Conservation (phyloP, 176 grass and related monocot genomes). For the Poa annua region DNA sequence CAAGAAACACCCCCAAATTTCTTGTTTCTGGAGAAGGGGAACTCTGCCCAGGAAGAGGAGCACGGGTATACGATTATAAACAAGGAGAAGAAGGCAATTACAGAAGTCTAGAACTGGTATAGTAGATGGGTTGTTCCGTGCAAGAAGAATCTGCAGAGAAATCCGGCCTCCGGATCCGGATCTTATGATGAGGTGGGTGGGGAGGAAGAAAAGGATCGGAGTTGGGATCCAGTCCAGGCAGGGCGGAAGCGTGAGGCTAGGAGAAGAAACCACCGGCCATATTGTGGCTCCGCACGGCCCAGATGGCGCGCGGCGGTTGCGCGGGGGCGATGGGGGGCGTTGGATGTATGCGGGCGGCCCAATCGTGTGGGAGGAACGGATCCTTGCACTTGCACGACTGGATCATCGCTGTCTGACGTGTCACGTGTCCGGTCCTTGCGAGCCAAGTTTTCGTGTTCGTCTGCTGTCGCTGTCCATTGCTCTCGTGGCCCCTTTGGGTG, state of each 20-base stretch:
- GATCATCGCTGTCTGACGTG: conserved; percentile 32
- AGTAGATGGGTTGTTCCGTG: background rate
- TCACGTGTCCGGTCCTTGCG: conserved; percentile 4
- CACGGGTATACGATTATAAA: background rate
- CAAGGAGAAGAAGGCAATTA: background rate
- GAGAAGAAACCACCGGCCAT: background rate
- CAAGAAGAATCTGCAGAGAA: conserved; percentile 25
- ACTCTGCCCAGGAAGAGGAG: background rate
- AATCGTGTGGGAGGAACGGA: conserved; percentile 25
- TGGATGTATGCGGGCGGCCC: background rate
- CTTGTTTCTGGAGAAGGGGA: background rate
- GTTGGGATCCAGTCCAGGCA: background rate
- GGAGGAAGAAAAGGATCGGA: conserved; percentile 24
- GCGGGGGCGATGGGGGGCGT: background rate
- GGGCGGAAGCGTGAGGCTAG: conserved; percentile 16
- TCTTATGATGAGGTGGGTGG: background rate
- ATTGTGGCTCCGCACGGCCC: background rate
- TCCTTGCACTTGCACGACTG: conserved; percentile 28
- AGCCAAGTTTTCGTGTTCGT: conserved; percentile 15
- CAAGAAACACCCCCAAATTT: background rate
- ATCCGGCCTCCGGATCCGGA: conserved; percentile 27
- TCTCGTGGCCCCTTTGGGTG: background rate
- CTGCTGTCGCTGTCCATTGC: background rate
- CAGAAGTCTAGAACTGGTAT: background rate
- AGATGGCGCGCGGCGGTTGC: background rate